These are phyloP conservation scores for Fusarium ambrosium DNA, from an alignment of 2,329 filamentous ascomycete genomes.

Conservation along the genomic window DNA sequence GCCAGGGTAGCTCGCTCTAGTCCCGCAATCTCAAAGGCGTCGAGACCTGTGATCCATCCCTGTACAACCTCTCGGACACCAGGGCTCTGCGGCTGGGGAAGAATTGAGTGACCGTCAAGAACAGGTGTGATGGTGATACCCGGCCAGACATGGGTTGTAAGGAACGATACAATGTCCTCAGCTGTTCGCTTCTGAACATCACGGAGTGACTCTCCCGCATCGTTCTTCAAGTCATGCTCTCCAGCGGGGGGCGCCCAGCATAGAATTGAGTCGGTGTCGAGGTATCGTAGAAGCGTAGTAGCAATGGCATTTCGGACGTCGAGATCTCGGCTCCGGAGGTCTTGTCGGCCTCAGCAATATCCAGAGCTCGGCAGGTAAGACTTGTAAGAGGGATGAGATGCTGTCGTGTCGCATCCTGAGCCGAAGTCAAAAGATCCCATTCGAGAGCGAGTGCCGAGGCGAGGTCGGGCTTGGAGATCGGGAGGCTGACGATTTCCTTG, in stretches of 20 bases:
- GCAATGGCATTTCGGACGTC: slow-evolving; percentile 75
- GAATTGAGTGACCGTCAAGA: slow-evolving; percentile 82
- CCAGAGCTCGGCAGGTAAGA: slow-evolving; percentile 83
- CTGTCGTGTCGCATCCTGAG: slow-evolving; percentile 85
- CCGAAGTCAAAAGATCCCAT: slow-evolving; percentile 88
- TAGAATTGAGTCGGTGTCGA: slow-evolving; percentile 91
- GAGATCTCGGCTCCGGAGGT: slow-evolving; percentile 47
- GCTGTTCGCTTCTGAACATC: slow-evolving; percentile 79
- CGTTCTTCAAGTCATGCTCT: slow-evolving; percentile 62
- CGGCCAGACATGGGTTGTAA: slow-evolving; percentile 84
- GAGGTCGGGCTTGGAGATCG: slow-evolving; percentile 81
- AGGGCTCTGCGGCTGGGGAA: slow-evolving; percentile 80
- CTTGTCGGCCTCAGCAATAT: slow-evolving; percentile 79
- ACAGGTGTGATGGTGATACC: slow-evolving; percentile 83
- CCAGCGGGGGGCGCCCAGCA: slow-evolving; percentile 81
- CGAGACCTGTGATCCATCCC: slow-evolving; percentile 81
- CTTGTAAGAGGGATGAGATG: slow-evolving; percentile 94
- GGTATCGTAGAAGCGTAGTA: slow-evolving; percentile 81
- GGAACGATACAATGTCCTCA: slow-evolving; percentile 76
- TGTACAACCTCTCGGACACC: slow-evolving; percentile 82
- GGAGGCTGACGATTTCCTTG: slow-evolving; percentile 79
- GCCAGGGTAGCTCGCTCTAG: slow-evolving; percentile 87
- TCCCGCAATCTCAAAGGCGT: slow-evolving; percentile 85
- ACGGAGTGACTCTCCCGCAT: slow-evolving; percentile 72
- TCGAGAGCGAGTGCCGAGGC: slow-evolving; percentile 90